Evolutionary conservation across 352 stramenopile species (phyloP), one percentile per base, ranked within the genome.

Genomic region (Phytophthora hybrid): DNA sequence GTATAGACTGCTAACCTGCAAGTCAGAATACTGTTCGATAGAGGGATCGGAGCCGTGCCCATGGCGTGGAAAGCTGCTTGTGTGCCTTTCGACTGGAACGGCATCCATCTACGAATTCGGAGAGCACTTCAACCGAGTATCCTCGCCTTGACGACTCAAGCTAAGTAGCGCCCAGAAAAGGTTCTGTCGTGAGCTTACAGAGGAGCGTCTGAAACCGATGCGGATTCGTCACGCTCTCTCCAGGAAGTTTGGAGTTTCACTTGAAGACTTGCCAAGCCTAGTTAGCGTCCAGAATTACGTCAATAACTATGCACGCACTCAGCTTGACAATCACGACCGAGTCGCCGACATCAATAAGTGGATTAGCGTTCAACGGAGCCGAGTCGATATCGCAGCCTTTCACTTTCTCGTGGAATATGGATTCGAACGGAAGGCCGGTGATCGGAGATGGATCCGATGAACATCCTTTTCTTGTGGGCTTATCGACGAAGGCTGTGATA

Each of bases 291-390:
- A 68, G 9, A 63, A 73, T 29, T 63, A 26, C 23, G 39, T 73
- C 3, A 73, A 68, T 13, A 32, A 63, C 59, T 65, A 71, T 46
- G 9, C 31, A 1, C 55, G 64, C 1, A 63, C 51, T 2, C 6
- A 68, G 8, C 29, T 68, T 0, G n/a, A 62, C 3, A 66, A 67
- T 16, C 23, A 73, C 13, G 66, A 73, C 13, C 23, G 58, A 4
- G 34, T 73, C 2, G 11, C 58, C 5, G 59, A 61, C 3, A 39
- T 73, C 3, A 59, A 21, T 19, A 49, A 49, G 41, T 49, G 41
- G 18, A 26, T 1, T 61, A 5, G 57, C 57, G 1, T 72, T 41
- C 49, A 52, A 1, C 19, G 56, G 57, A 10, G 23, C 6, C 1
- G 37, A 49, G 11, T 0, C 8, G 14, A 54, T 51, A 13, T 9